Percentiles rank a stretch among this genome's conserved stretches.
phyloP scores from a whole-genome alignment of 257 asterid species.

The Euphrasia confusa region DNA sequence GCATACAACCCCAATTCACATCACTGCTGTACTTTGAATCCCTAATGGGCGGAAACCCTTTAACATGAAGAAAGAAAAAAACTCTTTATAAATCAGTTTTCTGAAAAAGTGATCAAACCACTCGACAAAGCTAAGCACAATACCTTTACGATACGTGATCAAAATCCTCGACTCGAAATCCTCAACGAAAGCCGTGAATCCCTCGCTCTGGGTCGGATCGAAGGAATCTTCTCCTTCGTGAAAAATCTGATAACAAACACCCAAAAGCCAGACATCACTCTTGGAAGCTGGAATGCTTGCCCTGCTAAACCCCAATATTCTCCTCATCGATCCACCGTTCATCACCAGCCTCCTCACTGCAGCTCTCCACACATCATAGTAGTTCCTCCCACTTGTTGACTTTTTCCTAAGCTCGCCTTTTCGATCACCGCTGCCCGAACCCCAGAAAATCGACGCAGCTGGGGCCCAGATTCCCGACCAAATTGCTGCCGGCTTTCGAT shows the following conservation, averaged over 20 bases:
- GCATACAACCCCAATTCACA: constrained; percentile 96
- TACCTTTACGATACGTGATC: constrained; percentile 94
- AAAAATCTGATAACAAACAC: constrained; percentile 63
- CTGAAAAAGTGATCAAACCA: background rate
- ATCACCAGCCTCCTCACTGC: constrained; percentile 66
- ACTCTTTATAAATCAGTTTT: background rate
- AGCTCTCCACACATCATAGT: constrained; percentile 61
- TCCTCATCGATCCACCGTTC: constrained; percentile 82
- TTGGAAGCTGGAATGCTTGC: constrained; percentile 46
- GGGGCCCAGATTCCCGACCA: constrained; percentile 29
- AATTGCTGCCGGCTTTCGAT: no score
- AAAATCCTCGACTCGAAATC: constrained; percentile 85
- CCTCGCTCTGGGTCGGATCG: constrained; percentile 82
- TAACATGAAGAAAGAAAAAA: constrained; percentile 22
- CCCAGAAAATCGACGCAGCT: constrained; percentile 28
- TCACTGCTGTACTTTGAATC: constrained; percentile 82
- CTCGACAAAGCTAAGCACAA: no score
- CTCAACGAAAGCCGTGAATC: constrained; percentile 76
- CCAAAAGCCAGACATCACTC: constrained; percentile 89
- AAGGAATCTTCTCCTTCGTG: constrained; percentile 56
- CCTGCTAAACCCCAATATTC: constrained; percentile 59
- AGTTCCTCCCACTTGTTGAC: constrained; percentile 35
- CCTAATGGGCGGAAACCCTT: constrained; percentile 76
- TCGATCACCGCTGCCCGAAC: constrained; percentile 17
- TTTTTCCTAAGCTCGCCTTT: constrained; percentile 36